Evolutionary conservation across 2,329 filamentous ascomycete genomes (phyloP).

Genomic region (Bipolaris sorokiniana): DNA sequence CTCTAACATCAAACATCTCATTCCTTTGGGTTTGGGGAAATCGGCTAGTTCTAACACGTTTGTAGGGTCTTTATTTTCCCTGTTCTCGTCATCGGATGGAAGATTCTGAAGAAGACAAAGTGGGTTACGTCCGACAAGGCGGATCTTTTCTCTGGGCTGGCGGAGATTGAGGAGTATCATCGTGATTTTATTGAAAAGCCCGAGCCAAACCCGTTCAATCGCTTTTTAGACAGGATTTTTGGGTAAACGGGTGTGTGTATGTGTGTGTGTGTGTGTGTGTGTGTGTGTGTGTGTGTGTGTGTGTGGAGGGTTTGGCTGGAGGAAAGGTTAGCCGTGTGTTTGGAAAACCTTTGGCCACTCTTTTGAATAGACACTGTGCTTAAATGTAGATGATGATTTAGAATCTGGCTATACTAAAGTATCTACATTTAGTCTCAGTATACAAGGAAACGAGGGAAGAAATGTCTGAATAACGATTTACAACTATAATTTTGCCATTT

Average conservation of each 20-base stretch:
- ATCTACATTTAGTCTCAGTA: too few relatives aligned
- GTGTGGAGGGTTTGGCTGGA: too few relatives aligned
- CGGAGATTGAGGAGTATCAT: conserved; percentile 72
- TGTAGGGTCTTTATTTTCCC: conserved; percentile 73
- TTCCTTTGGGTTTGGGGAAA: too few relatives aligned
- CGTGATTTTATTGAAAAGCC: conserved; percentile 62
- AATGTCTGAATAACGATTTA: too few relatives aligned
- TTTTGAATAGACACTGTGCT: too few relatives aligned
- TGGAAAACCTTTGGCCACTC: too few relatives aligned
- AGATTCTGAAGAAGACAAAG: conserved; percentile 69
- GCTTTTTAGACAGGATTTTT: conserved; percentile 55
- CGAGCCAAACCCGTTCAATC: conserved; percentile 54
- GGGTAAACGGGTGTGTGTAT: conserved; percentile 21
- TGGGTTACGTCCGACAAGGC: conserved; percentile 63
- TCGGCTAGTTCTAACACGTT: not conserved
- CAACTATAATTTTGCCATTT: not conserved
- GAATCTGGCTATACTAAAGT: too few relatives aligned
- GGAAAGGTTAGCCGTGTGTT: too few relatives aligned
- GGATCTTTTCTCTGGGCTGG: conserved; percentile 67
- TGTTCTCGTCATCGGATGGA: conserved; percentile 72
- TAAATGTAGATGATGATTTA: too few relatives aligned
- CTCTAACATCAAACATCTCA: not conserved
- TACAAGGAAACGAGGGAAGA: too few relatives aligned
- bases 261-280: too few relatives aligned
- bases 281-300: too few relatives aligned